These are phyloP conservation scores for Anthoceros angustus DNA, from an alignment of 225 moss, liverwort and hornwort genomes.

Conservation along the genomic window DNA sequence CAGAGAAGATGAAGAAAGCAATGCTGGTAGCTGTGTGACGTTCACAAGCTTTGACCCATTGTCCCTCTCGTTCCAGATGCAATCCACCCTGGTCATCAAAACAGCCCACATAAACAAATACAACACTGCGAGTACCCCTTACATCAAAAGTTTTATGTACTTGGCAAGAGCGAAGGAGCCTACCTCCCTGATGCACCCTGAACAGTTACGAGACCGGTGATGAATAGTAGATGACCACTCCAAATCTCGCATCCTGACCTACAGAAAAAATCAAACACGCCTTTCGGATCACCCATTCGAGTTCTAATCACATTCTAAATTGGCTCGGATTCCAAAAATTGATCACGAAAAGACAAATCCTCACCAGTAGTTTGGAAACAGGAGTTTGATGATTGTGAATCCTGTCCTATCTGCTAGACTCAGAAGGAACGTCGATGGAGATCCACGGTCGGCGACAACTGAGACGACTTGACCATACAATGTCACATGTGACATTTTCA, in stretches of 20 bases:
- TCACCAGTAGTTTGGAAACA: conserved; percentile 31
- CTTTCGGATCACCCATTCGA: background rate
- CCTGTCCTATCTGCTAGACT: conserved; percentile 33
- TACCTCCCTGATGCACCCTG: conserved; percentile 22
- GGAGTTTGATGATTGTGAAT: conserved; percentile 24
- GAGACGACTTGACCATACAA: conserved; percentile 33
- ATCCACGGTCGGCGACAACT: conserved; percentile 6
- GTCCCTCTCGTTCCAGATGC: conserved; percentile 28
- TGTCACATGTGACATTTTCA: conserved; percentile 32
- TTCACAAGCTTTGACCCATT: conserved; percentile 23
- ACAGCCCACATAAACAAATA: background rate
- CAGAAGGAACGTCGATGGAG: conserved; percentile 16
- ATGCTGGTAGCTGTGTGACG: conserved; percentile 37
- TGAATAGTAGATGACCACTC: conserved; percentile 33
- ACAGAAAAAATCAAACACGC: conserved; percentile 4
- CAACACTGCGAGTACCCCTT: background rate
- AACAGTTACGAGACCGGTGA: conserved; percentile 24
- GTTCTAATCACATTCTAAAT: background rate
- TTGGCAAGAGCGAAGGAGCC: conserved; percentile 1
- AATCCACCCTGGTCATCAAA: conserved; percentile 24
- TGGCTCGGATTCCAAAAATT: background rate
- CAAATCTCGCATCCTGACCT: conserved; percentile 39
- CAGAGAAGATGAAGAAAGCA: conserved; percentile 31
- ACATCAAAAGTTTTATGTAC: background rate
- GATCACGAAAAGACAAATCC: background rate